Evolutionary conservation across 345 rosid species (phyloP), one percentile per base, ranked within the genome.

Genomic region (Syzygium jambos): DNA sequence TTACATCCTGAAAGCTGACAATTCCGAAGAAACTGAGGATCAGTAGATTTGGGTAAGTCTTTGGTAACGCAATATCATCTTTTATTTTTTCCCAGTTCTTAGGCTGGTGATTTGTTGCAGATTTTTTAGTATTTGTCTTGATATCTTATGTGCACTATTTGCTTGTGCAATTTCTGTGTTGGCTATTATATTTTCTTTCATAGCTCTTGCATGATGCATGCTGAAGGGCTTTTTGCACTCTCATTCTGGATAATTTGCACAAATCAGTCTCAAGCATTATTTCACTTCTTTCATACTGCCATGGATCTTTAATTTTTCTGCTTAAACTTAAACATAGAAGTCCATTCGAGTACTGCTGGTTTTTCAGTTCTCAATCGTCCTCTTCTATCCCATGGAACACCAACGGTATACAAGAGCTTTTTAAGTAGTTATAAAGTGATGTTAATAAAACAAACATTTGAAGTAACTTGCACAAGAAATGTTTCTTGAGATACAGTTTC

Each of bases 1-100:
- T n/a, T 93, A 89, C 86, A 90, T 90, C 86, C 95, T 94, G 13
- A 92, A 90, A 78, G 85, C 87, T 55, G 87, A 91, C 87, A 77
- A 65, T 85, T 11, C 34, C 13, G 85, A 82, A 61, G 41, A 87
- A 91, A 89, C 86, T 82, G 87, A 88, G 51, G 17, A 30, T 52
- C 59, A 30, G 23, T 65, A 25, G n/a, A 43, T 86, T 55, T 51
- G 34, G 55, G 54, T 68, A 19, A 52, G 38, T 11, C 73, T 46
- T 78, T 30, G 53, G 16, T 34, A 53, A 85, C 0, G 3, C 4
- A 56, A 30, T 22, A n/a, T 30, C 30, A 13, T 27, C 25, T 41
- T 11, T 51, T 86, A n/a, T 22, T 43, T n/a, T 68, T 22, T 43
- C 34, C 38, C 23, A n/a, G 43, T 51, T 86, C 23, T 51, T 84